Evolutionary conservation across 1,139 yeast genomes (phyloP).

Genomic region (Kurtzmaniella quercitrusa): DNA sequence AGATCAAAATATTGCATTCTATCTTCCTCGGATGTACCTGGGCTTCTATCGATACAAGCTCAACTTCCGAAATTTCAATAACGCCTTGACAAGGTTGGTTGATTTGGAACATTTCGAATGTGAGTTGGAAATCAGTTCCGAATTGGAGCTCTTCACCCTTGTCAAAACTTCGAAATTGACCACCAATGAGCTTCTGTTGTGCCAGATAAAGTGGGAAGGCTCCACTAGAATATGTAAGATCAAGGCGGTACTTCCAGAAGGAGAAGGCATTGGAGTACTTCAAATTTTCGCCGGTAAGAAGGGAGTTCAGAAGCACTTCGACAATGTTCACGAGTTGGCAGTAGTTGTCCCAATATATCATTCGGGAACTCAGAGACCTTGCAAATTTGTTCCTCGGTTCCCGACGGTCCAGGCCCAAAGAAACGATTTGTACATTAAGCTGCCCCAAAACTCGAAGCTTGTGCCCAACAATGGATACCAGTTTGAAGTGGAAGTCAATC

Average conservation of each 20-base stretch:
- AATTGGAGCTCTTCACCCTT: constrained; percentile 58
- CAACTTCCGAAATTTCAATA: constrained; percentile 63
- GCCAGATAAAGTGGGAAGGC: constrained; percentile 74
- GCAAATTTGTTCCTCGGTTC: constrained; percentile 63
- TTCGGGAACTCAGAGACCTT: constrained; percentile 55
- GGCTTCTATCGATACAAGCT: constrained; percentile 63
- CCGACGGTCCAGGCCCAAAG: constrained; percentile 67
- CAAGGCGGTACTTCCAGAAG: constrained; percentile 76
- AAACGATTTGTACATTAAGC: constrained; percentile 74
- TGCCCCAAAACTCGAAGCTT: constrained; percentile 74
- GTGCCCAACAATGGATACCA: constrained; percentile 54
- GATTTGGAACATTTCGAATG: constrained; percentile 79
- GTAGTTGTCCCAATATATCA: constrained; percentile 78
- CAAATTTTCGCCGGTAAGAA: constrained; percentile 71
- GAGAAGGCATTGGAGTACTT: constrained; percentile 63
- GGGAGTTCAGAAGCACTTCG: constrained; percentile 57
- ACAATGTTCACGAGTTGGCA: constrained; percentile 65
- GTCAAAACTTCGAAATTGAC: constrained; percentile 51
- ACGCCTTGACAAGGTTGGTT: constrained; percentile 66
- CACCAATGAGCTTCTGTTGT: constrained; percentile 54
- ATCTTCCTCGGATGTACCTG: constrained; percentile 82
- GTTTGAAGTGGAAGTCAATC: constrained; percentile 63
- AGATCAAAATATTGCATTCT: constrained; percentile 71
- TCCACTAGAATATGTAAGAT: constrained; percentile 61
- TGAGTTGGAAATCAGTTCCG: constrained; percentile 65